Evolutionary conservation across 805 yeast genomes (phyloP), one percentile per base, ranked within the genome.

Genomic region (Wickerhamiella vanderwaltii): DNA sequence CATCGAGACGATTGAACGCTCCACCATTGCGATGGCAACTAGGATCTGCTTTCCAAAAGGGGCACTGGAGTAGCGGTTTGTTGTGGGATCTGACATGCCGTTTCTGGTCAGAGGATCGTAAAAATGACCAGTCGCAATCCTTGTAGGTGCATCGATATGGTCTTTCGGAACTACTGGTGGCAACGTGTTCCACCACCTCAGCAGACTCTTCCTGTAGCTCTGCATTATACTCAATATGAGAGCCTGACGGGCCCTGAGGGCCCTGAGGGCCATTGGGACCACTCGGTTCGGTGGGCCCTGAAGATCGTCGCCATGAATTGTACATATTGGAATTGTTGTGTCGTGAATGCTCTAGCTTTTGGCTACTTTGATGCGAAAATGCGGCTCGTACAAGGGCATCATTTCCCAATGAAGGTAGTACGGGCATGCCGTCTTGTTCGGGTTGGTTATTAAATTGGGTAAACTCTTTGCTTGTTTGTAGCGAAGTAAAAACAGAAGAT

Each of bases 1-100:
- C 87, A 53, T 81, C 91, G 46, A 79, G 60, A 34, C 91, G 65
- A 51, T 74, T 75, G 60, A 81, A 81, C 0, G 83, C 72, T 12
- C 88, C 87, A 16, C 80, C 83, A 48, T 78, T 79, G 43, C 80
- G 66, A 57, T 80, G 91, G 55, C 87, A 80, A 5, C 80, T 71
- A 3, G 78, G 75, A 49, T 76, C 81, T 19, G 68, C 64, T 42
- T 67, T 66, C 81, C 82, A 79, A 59, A 68, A 80, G 2, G 88
- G 88, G 54, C 88, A 80, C 48, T 72, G 77, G 52, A 74, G 74
- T 45, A 67, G 68, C 2, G 87, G 87, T 38, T 71, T 67, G 32
- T 68, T 66, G 53, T 80, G 88, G 3, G 83, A 75, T 47, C 78
- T 69, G 15, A 69, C 48, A 53, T 80, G 88, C 41, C 88, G 66